These are phyloP conservation scores for Pleurotus pulmonarius DNA, from an alignment of 768 basidiomycete genomes.

Conservation along the genomic window DNA sequence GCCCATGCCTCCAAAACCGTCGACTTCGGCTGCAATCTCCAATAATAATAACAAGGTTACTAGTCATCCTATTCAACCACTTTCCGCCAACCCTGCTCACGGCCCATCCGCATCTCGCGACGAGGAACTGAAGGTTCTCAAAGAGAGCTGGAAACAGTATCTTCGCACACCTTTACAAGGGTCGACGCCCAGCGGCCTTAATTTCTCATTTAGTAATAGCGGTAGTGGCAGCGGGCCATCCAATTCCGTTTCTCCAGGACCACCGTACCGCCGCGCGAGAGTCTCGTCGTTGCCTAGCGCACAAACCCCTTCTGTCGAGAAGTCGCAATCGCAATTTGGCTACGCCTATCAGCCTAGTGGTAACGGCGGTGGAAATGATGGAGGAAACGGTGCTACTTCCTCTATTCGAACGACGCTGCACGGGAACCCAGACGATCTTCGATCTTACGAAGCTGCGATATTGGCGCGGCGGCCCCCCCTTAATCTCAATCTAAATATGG, in stretches of 20 bases:
- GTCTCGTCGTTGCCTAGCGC: constrained; percentile 68
- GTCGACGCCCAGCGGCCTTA: constrained; percentile 19
- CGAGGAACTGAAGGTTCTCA: constrained; percentile 43
- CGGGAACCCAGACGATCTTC: constrained; percentile 55
- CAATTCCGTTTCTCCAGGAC: constrained; percentile 10
- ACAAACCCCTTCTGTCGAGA: constrained; percentile 54
- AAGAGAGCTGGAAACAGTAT: constrained; percentile 74
- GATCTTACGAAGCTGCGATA: constrained; percentile 73
- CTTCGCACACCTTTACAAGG: constrained; percentile 62
- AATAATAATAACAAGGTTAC: not conserved
- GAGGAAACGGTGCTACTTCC: constrained; percentile 21
- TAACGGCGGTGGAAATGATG: constrained; percentile 13
- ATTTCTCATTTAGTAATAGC: not conserved
- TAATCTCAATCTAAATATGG: constrained; percentile 51
- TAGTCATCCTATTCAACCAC: constrained; percentile 18
- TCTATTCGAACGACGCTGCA: constrained; percentile 39
- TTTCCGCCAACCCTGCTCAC: constrained; percentile 10
- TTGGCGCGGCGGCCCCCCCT: constrained; percentile 63
- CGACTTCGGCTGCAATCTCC: not conserved
- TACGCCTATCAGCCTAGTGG: constrained; percentile 9
- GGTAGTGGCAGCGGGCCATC: constrained; percentile 7
- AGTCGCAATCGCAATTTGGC: constrained; percentile 11
- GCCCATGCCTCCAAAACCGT: constrained; percentile 34
- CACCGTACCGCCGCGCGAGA: constrained; percentile 38
- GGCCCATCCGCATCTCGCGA: constrained; percentile 29